Evolutionary conservation across 441 rosid genomes (phyloP).

Genomic region (Populus trichocarpa): DNA sequence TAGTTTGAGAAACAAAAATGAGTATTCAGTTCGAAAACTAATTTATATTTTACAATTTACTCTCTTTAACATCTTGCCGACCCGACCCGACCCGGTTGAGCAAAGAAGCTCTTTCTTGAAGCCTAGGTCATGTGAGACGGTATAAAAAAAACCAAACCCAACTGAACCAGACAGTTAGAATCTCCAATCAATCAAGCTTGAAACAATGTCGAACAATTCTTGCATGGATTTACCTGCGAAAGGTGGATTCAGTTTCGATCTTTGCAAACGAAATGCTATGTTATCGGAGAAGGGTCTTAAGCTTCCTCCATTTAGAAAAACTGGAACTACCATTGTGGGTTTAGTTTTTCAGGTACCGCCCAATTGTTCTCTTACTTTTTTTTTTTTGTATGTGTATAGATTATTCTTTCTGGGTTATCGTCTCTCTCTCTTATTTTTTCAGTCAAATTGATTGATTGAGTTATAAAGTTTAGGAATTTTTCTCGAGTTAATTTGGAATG

Average conservation of each 20-base stretch:
- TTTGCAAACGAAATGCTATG: constrained; percentile 84
- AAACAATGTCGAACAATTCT: constrained; percentile 39
- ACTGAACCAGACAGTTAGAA: not conserved
- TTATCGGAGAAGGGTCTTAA: constrained; percentile 62
- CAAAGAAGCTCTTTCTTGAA: too few species aligned
- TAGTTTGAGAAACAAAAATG: too few species aligned
- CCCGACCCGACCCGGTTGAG: too few species aligned
- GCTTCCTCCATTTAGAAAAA: constrained; percentile 72
- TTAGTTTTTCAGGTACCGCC: constrained; percentile 66
- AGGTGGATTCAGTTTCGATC: constrained; percentile 93
- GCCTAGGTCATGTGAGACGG: too few species aligned
- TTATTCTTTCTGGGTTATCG: not conserved
- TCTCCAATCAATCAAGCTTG: not conserved
- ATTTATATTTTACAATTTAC: too few species aligned
- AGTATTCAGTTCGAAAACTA: too few species aligned
- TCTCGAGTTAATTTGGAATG: not conserved
- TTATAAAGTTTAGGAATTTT: not conserved
- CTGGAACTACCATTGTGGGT: constrained; percentile 97
- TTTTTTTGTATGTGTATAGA: not conserved
- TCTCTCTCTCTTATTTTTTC: not conserved
- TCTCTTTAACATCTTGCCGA: too few species aligned
- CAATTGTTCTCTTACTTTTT: not conserved
- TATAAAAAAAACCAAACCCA: not conserved
- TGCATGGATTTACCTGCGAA: constrained; percentile 52
- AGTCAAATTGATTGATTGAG: not conserved